phyloP scores from a whole-genome alignment of 2,329 filamentous ascomycete genomes.

The Raffaelea deltoideospora region DNA sequence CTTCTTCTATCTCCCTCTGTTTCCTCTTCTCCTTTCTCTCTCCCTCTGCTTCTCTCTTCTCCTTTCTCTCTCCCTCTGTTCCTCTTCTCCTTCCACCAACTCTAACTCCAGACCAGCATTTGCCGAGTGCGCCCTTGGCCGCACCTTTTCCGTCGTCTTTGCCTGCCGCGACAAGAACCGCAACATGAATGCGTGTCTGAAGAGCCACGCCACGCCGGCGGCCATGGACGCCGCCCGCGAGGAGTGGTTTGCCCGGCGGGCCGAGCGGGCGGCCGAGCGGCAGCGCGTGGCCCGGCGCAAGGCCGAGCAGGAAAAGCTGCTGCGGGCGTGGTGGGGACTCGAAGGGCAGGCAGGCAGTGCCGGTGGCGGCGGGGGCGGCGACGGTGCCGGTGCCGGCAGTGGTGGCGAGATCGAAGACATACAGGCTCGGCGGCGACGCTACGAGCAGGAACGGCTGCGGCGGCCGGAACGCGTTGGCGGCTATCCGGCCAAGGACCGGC shows the following conservation, averaged over 20 bases:
- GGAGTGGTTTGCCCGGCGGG: conserved; percentile 76
- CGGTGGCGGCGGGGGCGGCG: conserved; percentile 34
- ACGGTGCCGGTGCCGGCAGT: conserved; percentile 25
- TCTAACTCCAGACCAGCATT: conserved; percentile 46
- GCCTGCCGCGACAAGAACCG: conserved; percentile 66
- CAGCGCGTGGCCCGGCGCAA: conserved; percentile 47
- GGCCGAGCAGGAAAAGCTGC: conserved; percentile 47
- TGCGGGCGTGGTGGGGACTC: conserved; percentile 53
- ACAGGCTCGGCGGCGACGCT: conserved; percentile 28
- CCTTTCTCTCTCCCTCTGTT: neutral
- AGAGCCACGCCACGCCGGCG: conserved; percentile 64
- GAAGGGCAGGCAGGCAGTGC: conserved; percentile 4
- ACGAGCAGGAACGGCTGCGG: conserved; percentile 38
- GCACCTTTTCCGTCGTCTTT: conserved; percentile 79
- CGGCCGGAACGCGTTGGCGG: conserved; percentile 40
- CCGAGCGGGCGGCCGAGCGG: conserved; percentile 52
- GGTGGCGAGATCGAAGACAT: conserved; percentile 27
- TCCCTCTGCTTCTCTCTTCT: no score
- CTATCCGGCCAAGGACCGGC: conserved; percentile 25
- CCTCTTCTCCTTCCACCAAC: neutral
- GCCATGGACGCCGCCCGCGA: conserved; percentile 80
- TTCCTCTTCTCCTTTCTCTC: no score
- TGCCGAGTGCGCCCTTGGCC: conserved; percentile 72
- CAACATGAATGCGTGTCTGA: conserved; percentile 90
- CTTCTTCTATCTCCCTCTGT: conserved; percentile 5